Conservation (phyloP, 2,329 filamentous ascomycete species). For the Fusarium camptoceras region DNA sequence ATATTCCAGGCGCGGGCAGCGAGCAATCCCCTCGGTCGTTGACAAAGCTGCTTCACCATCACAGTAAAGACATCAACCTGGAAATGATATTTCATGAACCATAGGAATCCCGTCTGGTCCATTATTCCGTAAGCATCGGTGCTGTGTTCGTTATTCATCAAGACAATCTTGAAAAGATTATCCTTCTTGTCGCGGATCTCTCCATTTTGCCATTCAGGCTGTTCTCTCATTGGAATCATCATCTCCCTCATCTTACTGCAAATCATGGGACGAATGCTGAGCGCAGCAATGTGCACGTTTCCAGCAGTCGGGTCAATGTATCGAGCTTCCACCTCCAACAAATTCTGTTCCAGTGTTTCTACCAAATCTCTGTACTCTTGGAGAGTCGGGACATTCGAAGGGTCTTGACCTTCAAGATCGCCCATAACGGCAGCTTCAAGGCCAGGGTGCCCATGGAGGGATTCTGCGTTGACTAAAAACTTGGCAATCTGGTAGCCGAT, state of each 20-base stretch:
- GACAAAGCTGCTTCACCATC: conserved; percentile 65
- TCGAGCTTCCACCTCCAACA: conserved; percentile 61
- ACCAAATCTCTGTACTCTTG: conserved; percentile 58
- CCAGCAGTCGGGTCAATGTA: conserved; percentile 65
- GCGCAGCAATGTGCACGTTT: conserved; percentile 63
- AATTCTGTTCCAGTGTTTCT: conserved; percentile 55
- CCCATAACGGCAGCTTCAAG: conserved; percentile 64
- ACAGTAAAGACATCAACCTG: conserved; percentile 68
- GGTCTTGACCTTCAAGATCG: conserved; percentile 50
- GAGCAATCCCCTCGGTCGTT: conserved; percentile 60
- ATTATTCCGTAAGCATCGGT: conserved; percentile 58
- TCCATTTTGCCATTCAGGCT: conserved; percentile 61
- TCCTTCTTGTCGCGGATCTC: conserved; percentile 62
- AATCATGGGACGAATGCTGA: conserved; percentile 60
- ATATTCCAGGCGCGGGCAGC: conserved; percentile 66
- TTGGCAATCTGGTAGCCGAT: conserved; percentile 63
- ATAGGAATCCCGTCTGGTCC: conserved; percentile 62
- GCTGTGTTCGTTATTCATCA: conserved; percentile 62
- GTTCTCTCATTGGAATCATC: conserved; percentile 59
- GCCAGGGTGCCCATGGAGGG: conserved; percentile 56
- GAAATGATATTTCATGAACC: conserved; percentile 67
- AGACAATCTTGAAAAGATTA: conserved; percentile 66
- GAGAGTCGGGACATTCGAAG: conserved; percentile 47
- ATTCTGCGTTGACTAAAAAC: conserved; percentile 60
- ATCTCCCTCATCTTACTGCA: conserved; percentile 63